Conservation (phyloP, 345 rosid species). For the rapeseed (Brassica napus) region Da-Ae NC_063436.1:14335001-14335500, state of each 20-base stretch:
- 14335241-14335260: background rate
- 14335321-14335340: too few species aligned
- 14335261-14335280: background rate
- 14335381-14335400: background rate
- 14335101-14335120: too few species aligned
- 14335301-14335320: background rate
- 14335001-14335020: too few species aligned
- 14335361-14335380: background rate
- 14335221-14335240: background rate
- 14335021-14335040: background rate
- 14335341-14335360: too few species aligned
- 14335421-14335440: background rate
- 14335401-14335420: background rate
- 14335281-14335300: background rate
- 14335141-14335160: background rate
- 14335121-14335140: too few species aligned
- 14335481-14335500: background rate
- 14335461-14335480: background rate
- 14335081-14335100: too few species aligned
- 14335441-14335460: background rate
- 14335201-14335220: too few species aligned
- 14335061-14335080: too few species aligned
- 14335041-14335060: background rate
- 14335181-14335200: background rate
- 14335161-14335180: background rate